phyloP scores from a whole-genome alignment of 805 yeast species.

The Kregervanrija fluxuum region DNA sequence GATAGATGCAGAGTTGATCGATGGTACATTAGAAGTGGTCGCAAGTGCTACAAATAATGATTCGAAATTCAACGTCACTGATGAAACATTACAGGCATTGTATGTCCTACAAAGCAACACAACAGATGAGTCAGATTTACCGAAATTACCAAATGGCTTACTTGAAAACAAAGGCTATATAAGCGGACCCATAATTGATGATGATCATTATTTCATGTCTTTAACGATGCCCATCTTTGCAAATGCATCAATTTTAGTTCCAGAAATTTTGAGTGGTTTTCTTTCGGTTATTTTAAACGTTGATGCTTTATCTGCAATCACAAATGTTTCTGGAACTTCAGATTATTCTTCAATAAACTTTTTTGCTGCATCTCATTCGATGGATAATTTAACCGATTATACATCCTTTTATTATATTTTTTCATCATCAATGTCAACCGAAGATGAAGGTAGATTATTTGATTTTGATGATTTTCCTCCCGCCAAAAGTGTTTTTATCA shows the following conservation, averaged over 20 bases:
- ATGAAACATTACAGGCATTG: slow-evolving; percentile 35
- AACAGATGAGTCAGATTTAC: slow-evolving; percentile 6
- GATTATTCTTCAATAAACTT: slow-evolving; percentile 26
- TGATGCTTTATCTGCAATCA: slow-evolving; percentile 32
- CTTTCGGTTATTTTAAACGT: slow-evolving; percentile 52
- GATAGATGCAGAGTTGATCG: slow-evolving; percentile 61
- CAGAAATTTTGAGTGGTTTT: slow-evolving; percentile 61
- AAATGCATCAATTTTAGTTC: slow-evolving; percentile 59
- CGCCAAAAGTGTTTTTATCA: slow-evolving; percentile 15
- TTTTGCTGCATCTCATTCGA: slow-evolving; percentile 17
- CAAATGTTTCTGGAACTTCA: slow-evolving; percentile 35
- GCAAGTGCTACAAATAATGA: slow-evolving; percentile 32
- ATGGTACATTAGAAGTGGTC: slow-evolving; percentile 45
- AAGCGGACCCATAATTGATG: slow-evolving; percentile 58
- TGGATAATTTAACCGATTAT: slow-evolving; percentile 18
- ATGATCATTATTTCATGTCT: slow-evolving; percentile 50
- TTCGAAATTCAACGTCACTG: slow-evolving; percentile 25
- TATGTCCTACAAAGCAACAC: slow-evolving; percentile 22
- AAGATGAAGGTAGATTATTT: slow-evolving; percentile 2
- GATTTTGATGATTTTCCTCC: slow-evolving; percentile 16
- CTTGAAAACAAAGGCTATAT: slow-evolving; percentile 40
- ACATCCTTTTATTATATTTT: slow-evolving; percentile 34
- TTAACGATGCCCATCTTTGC: slow-evolving; percentile 71
- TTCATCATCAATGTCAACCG: neutral
- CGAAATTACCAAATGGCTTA: slow-evolving; percentile 36